phyloP scores from a whole-genome alignment of 1,284 basidiomycete genomes.

The Tetrapyrgos nigripes region DNA sequence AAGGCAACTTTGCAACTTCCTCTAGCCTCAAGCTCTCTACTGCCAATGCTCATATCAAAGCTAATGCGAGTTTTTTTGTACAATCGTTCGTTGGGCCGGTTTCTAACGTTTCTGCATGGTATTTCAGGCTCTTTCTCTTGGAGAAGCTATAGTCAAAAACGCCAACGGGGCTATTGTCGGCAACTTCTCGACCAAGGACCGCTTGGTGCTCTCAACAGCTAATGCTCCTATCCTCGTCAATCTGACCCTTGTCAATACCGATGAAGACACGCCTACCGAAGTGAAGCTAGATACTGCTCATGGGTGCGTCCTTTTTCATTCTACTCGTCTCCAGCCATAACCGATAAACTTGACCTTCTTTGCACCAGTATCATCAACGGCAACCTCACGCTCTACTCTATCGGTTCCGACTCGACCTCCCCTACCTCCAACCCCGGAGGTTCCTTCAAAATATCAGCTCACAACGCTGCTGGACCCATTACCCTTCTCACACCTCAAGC shows the following conservation, averaged over 20 bases:
- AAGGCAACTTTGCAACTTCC: slow-evolving; percentile 46
- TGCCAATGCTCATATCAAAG: slow-evolving; percentile 4
- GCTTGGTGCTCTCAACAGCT: slow-evolving; percentile 41
- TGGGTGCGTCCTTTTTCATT: slow-evolving; percentile 35
- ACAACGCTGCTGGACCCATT: slow-evolving; percentile 36
- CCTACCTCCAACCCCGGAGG: slow-evolving; percentile 28
- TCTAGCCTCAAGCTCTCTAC: slow-evolving; percentile 42
- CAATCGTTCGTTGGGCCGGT: background rate
- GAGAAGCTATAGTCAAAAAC: slow-evolving; percentile 34
- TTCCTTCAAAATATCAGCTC: slow-evolving; percentile 40
- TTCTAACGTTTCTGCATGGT: background rate
- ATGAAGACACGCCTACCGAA: slow-evolving; percentile 23
- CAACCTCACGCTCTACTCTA: slow-evolving; percentile 32
- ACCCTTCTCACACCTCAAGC: slow-evolving; percentile 37
- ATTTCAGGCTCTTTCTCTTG: slow-evolving; percentile 42
- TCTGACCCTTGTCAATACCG: slow-evolving; percentile 40
- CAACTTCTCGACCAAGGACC: slow-evolving; percentile 40
- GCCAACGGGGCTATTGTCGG: slow-evolving; percentile 48
- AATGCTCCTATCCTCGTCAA: slow-evolving; percentile 45
- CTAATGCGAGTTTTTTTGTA: background rate
- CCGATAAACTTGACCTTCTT: slow-evolving; percentile 32
- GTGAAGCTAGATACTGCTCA: slow-evolving; percentile 41
- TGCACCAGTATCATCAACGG: slow-evolving; percentile 35
- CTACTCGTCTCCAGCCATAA: slow-evolving; percentile 30
- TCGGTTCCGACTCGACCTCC: slow-evolving; percentile 5